Evolutionary conservation across 2,329 filamentous ascomycete species (phyloP).

Genomic region (Pseudofabraea citricarpa): DNA sequence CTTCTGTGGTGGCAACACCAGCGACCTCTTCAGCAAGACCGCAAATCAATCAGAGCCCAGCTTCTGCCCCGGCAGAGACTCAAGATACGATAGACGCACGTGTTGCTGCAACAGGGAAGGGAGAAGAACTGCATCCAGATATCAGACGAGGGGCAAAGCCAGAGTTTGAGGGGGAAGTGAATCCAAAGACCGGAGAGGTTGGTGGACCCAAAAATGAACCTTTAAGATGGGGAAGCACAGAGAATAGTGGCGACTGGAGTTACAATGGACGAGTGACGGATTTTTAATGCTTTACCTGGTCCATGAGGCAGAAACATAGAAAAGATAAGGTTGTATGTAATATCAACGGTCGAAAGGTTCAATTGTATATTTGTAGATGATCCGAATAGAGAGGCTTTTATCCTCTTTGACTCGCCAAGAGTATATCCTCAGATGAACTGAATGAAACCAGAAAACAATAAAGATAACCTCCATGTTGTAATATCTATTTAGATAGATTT

Average conservation of each 20-base stretch:
- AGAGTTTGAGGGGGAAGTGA: constrained; percentile 88
- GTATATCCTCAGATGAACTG: too few species aligned
- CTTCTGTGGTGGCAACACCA: constrained; percentile 16
- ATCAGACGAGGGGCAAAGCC: constrained; percentile 73
- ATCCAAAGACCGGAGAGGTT: constrained; percentile 91
- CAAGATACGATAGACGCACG: constrained; percentile 31
- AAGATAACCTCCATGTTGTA: too few species aligned
- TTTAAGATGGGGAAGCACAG: constrained; percentile 71
- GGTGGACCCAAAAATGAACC: constrained; percentile 98
- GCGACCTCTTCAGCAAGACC: constrained; percentile 22
- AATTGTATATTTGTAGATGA: too few species aligned
- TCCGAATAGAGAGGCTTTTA: too few species aligned
- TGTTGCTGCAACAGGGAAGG: constrained; percentile 50
- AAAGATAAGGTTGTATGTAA: too few species aligned
- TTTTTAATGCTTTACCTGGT: constrained; percentile 62
- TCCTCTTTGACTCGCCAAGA: too few species aligned
- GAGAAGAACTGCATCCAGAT: constrained; percentile 65
- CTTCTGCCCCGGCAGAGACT: constrained; percentile 15
- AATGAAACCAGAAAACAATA: too few species aligned
- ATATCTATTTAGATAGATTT: too few species aligned
- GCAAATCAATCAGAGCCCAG: constrained; percentile 45
- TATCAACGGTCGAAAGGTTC: too few species aligned
- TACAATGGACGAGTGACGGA: constrained; percentile 95
- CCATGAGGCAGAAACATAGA: too few species aligned
- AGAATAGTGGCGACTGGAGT: constrained; percentile 70